Base-by-base conservation (phyloP, 108 stramenopile genomes). In the Nitzschia putrida region DNA sequence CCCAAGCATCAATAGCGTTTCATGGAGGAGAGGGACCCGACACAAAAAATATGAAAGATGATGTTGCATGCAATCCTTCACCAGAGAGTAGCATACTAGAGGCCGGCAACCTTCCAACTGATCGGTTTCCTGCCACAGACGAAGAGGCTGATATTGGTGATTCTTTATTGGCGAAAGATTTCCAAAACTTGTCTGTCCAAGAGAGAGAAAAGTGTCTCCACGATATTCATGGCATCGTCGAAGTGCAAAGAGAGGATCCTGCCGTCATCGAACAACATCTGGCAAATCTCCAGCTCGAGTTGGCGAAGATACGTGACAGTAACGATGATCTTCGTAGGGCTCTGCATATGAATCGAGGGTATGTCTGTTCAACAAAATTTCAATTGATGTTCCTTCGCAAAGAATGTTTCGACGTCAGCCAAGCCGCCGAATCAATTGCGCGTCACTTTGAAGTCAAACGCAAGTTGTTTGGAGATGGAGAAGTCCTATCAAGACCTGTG, bases 381-480 rank as follows among this genome's bases (percentile, higher is more conserved):
- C 66, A 71, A 13, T 57, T 83, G 21, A 76, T 67, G 61, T 83
- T 80, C 60, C 75, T 83, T 34, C 69, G 82, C 16, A 38, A 61
- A 16, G 74, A 80, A 51, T 24, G 22, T 11, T 83, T 76, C 26
- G 71, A 80, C 66, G 61, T 44, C 0, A 8, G 12, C 22, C 20
- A 37, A 8, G 75, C 82, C 0, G 82, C 82, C 1, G 25, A 51
- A 8, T 61, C 69, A 0, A 52, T 83, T 40, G 60, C 69, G 0
- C 14, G 55, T 14, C 38, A 76, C 37, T 75, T 79, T 12, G 78
- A 82, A 23, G 44, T 47, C 12, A 76, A 76, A 47, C 42, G 43
- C 22, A 6, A 45, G 4, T 38, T 76, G 4, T 76, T 76, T 61
- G 74, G 74, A 20, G 61, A 54, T 24, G 74, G 63, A 22, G 72